Conservation (phyloP, 2,329 filamentous ascomycete species). For the Helicocarpus griseus region DNA sequence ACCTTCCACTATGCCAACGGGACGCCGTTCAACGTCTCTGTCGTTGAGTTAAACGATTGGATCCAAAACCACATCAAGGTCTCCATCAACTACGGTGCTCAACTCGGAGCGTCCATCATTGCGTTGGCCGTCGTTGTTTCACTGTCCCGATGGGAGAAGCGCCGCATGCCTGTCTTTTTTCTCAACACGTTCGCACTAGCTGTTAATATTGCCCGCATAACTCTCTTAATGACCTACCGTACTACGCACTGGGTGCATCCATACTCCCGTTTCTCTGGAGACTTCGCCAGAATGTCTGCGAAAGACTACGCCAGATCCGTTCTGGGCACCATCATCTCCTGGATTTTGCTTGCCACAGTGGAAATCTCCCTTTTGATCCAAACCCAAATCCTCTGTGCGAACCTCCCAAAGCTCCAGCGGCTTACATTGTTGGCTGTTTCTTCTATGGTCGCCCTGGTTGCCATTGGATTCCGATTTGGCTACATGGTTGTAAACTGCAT, state of each 20-base stretch:
- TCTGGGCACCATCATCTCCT: slow-evolving; percentile 38
- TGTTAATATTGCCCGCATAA: slow-evolving; percentile 48
- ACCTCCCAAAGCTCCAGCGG: slow-evolving; percentile 34
- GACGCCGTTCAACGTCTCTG: slow-evolving; percentile 28
- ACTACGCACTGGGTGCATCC: slow-evolving; percentile 51
- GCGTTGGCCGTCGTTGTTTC: slow-evolving; percentile 57
- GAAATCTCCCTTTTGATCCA: slow-evolving; percentile 54
- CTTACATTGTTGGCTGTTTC: slow-evolving; percentile 40
- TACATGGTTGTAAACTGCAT: slow-evolving; percentile 41
- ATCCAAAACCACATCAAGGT: slow-evolving; percentile 39
- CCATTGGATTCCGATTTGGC: slow-evolving; percentile 46
- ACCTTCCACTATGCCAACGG: slow-evolving; percentile 39
- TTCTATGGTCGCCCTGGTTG: slow-evolving; percentile 39
- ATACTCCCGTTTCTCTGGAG: slow-evolving; percentile 49
- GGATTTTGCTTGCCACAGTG: slow-evolving; percentile 46
- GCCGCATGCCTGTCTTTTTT: slow-evolving; percentile 53
- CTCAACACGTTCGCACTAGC: slow-evolving; percentile 55
- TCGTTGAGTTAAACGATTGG: slow-evolving; percentile 37
- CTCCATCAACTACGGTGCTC: slow-evolving; percentile 57
- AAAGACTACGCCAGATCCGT: slow-evolving; percentile 40
- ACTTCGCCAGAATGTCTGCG: slow-evolving; percentile 42
- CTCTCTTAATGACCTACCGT: slow-evolving; percentile 42
- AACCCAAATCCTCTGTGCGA: slow-evolving; percentile 52
- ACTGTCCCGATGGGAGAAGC: slow-evolving; percentile 57
- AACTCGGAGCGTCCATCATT: slow-evolving; percentile 58